A percentile compares a stretch with the other conserved stretches of the same genome.
Conservation (phyloP, 768 basidiomycete species). For the Zangia roseola region DNA sequence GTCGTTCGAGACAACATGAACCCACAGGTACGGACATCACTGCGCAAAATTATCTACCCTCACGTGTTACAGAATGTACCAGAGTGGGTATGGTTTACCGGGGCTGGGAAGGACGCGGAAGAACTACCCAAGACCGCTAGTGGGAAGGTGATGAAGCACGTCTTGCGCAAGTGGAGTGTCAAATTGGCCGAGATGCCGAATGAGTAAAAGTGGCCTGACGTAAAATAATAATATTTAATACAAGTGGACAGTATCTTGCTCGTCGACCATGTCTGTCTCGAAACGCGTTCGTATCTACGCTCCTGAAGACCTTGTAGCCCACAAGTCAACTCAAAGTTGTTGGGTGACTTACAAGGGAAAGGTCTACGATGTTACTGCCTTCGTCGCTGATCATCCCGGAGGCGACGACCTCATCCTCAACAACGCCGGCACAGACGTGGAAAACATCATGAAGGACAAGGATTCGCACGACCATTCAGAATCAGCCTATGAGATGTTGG, state of each 20-base stretch:
- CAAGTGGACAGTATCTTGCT: neutral
- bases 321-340: constrained; percentile 61
- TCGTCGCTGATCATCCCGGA: constrained; percentile 89
- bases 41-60: neutral
- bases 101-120: constrained; percentile 54
- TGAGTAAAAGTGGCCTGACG: constrained; percentile 9
- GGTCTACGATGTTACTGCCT: constrained; percentile 87
- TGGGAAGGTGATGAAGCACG: constrained; percentile 83
- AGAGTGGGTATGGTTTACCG: constrained; percentile 80
- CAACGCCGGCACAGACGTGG: constrained; percentile 84
- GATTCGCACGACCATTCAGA: constrained; percentile 87
- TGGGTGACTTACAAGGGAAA: constrained; percentile 81
- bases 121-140: constrained; percentile 85
- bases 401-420: constrained; percentile 88
- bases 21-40: constrained; percentile 57
- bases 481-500: constrained; percentile 88
- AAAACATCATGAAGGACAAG: constrained; percentile 74
- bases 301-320: constrained; percentile 66
- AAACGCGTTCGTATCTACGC: constrained; percentile 75
- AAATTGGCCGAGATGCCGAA: constrained; percentile 40
- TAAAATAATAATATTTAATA: neutral
- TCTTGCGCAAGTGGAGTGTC: constrained; percentile 67
- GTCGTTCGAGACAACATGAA: constrained; percentile 64
- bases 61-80: constrained; percentile 60
- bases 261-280: constrained; percentile 48